Evolutionary conservation across 441 rosid species (phyloP).

Genomic region (Eutrema salsugineum): DNA sequence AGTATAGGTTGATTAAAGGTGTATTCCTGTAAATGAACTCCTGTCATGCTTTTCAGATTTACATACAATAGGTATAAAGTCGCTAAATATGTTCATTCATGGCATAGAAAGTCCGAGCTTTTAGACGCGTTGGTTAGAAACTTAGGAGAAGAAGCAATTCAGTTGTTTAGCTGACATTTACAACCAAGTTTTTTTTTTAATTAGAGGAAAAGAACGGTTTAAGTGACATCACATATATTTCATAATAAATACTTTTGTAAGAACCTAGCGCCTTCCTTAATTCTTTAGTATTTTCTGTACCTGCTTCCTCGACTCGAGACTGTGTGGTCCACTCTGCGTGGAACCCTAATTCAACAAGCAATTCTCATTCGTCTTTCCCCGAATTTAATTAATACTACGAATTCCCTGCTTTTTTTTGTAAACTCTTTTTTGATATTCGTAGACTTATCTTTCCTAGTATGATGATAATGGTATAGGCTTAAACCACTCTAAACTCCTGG

Average conservation of each 20-base stretch:
- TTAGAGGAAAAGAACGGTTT: slow-evolving; percentile 22
- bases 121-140: slow-evolving; percentile 27
- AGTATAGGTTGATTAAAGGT: not conserved
- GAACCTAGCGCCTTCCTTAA: slow-evolving; percentile 26
- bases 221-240: slow-evolving; percentile 29
- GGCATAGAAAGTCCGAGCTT: slow-evolving; percentile 9
- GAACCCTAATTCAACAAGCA: slow-evolving; percentile 38
- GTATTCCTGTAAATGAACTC: slow-evolving; percentile 5
- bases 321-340: slow-evolving; percentile 27
- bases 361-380: not conserved
- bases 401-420: not conserved
- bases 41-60: not conserved
- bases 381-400: not conserved
- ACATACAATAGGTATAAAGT: not conserved
- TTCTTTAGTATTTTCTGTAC: slow-evolving; percentile 26
- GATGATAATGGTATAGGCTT: not conserved
- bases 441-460: not conserved
- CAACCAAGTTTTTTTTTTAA: not conserved
- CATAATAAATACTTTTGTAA: slow-evolving; percentile 21
- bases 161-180: slow-evolving; percentile 32
- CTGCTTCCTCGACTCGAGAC: slow-evolving; percentile 30
- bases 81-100: not conserved
- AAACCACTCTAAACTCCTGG: not conserved
- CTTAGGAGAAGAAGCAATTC: slow-evolving; percentile 31
- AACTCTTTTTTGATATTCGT: not conserved